These are phyloP conservation scores for Azolla pinnata DNA, from an alignment of 75 land plant species.

Conservation along the genomic window DNA sequence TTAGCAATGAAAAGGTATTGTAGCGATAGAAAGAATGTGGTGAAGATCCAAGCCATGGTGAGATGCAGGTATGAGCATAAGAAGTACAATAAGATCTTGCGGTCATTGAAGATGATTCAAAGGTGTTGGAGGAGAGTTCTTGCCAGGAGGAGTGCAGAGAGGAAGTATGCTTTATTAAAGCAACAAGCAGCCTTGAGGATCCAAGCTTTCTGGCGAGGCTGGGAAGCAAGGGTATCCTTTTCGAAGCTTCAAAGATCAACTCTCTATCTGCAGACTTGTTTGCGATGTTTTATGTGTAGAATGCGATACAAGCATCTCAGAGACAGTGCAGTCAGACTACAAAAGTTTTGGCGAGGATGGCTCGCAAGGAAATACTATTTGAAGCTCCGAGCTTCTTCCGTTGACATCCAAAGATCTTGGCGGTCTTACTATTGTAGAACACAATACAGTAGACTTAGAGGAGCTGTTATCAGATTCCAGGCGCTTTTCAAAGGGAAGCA, in stretches of 20 bases:
- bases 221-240: background rate
- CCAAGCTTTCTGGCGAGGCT: slow-evolving; percentile 21
- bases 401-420: slow-evolving; percentile 13
- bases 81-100: background rate
- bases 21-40: background rate
- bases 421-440: slow-evolving; percentile 3
- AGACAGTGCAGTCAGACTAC: no score
- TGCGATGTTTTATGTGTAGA: no score
- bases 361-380: background rate
- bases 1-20: background rate
- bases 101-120: slow-evolving; percentile 9
- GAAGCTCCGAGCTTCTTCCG: slow-evolving; percentile 1
- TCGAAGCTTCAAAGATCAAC: no score
- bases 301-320: no score
- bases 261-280: no score
- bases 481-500: background rate
- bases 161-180: background rate
- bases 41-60: slow-evolving; percentile 11
- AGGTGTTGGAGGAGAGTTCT: slow-evolving; percentile 9
- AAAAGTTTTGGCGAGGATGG: slow-evolving; percentile 2
- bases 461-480: background rate
- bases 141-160: background rate
- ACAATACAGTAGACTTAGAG: background rate
- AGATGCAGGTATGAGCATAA: slow-evolving; percentile 4
- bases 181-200: slow-evolving; percentile 1